These are phyloP conservation scores for Nigrospora oryzae DNA, from an alignment of 2,329 filamentous ascomycete genomes.

Conservation along the genomic window DNA sequence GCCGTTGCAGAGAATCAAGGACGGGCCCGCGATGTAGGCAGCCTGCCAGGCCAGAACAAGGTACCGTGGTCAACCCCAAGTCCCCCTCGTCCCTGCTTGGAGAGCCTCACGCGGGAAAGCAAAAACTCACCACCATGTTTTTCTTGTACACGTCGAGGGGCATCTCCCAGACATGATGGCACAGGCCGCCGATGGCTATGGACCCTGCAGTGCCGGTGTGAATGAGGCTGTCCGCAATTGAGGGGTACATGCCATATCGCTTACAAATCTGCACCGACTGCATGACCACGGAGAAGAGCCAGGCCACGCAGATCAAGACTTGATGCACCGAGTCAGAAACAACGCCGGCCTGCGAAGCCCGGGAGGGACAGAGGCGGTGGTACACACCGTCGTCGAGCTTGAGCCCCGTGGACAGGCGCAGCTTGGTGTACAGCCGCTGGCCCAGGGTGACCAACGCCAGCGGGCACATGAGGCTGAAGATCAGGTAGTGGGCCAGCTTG, in stretches of 20 bases:
- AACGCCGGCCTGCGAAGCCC: neutral
- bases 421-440: constrained; percentile 23
- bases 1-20: constrained; percentile 14
- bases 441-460: constrained; percentile 15
- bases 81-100: too few relatives aligned
- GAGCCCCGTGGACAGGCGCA: constrained; percentile 9
- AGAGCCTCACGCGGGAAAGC: neutral
- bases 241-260: too few relatives aligned
- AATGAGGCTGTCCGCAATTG: neutral
- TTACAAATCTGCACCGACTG: neutral
- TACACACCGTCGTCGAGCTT: constrained; percentile 9
- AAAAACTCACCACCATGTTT: constrained; percentile 6
- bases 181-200: neutral
- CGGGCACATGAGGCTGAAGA: constrained; percentile 16
- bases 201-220: neutral
- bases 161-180: constrained; percentile 11
- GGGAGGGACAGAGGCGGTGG: neutral
- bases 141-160: constrained; percentile 3
- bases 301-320: constrained; percentile 18
- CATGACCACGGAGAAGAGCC: constrained; percentile 5
- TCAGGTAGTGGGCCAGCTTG: constrained; percentile 12
- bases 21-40: constrained; percentile 4
- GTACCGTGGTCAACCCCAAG: too few relatives aligned
- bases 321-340: neutral
- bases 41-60: neutral